Percentiles rank a stretch among this genome's conserved stretches.
Evolutionary conservation across 768 basidiomycete species (phyloP).

Genomic region (Pleurotus pulmonarius): DNA sequence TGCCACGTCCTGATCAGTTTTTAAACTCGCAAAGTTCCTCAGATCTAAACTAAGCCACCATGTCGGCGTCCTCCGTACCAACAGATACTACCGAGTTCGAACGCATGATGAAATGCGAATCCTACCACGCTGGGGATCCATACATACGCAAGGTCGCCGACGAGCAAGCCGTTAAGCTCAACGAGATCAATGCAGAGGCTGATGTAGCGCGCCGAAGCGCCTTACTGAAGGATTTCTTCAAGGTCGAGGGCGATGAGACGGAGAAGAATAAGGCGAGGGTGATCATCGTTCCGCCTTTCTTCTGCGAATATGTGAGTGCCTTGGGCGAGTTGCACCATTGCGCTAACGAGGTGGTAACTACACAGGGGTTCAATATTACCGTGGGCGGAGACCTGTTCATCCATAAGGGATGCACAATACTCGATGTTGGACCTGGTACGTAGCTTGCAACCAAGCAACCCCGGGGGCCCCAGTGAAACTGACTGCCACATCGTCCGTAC

Average conservation of each 20-base stretch:
- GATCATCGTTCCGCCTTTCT: background rate
- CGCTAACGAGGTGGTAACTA: background rate
- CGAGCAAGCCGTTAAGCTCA: background rate
- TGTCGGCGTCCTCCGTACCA: too few relatives aligned
- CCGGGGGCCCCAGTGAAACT: too few relatives aligned
- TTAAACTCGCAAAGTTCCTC: too few relatives aligned
- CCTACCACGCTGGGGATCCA: constrained; percentile 1
- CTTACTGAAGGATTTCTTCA: constrained; percentile 6
- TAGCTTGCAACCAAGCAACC: background rate
- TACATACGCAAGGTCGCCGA: constrained; percentile 3
- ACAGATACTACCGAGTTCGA: background rate
- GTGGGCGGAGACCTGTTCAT: constrained; percentile 3
- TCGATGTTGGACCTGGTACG: constrained; percentile 2
- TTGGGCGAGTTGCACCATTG: background rate
- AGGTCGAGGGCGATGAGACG: background rate
- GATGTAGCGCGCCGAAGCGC: background rate
- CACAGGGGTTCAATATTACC: constrained; percentile 2
- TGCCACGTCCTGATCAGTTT: too few relatives aligned
- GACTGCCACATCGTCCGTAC: background rate
- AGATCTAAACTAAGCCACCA: too few relatives aligned
- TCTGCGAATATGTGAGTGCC: constrained; percentile 5
- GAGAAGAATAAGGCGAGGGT: background rate
- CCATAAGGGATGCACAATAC: background rate
- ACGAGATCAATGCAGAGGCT: background rate
- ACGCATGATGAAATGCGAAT: background rate